Evolutionary conservation across 2,329 filamentous ascomycete species (phyloP).

Genomic region (Keithomyces neogunnii): DNA sequence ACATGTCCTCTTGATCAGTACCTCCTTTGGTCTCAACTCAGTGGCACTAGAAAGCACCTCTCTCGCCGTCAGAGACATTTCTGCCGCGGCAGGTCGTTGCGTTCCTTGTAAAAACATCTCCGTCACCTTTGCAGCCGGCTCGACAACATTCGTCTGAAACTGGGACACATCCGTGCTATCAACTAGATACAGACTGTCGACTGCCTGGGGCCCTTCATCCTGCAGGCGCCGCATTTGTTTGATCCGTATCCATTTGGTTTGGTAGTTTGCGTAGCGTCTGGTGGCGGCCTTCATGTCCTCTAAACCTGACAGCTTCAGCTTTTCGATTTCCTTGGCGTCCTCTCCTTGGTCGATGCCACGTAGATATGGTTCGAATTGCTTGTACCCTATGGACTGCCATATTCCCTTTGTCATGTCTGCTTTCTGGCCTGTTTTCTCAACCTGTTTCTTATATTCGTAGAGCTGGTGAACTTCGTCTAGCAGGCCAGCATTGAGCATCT

Average conservation of each 20-base stretch:
- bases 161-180: constrained; percentile 63
- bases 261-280: constrained; percentile 77
- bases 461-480: constrained; percentile 40
- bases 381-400: constrained; percentile 95
- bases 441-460: constrained; percentile 29
- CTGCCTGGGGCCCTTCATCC: constrained; percentile 39
- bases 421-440: constrained; percentile 33
- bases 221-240: constrained; percentile 67
- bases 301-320: constrained; percentile 50
- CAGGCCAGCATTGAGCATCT: constrained; percentile 61
- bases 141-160: constrained; percentile 57
- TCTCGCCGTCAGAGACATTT: constrained; percentile 38
- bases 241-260: constrained; percentile 77
- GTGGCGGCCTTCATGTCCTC: constrained; percentile 77
- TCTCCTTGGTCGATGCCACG: constrained; percentile 28
- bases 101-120: constrained; percentile 52
- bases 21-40: constrained; percentile 40
- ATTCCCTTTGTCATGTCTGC: constrained; percentile 76
- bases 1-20: constrained; percentile 54
- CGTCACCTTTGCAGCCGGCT: constrained; percentile 55
- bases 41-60: constrained; percentile 46
- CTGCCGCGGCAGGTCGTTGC: constrained; percentile 40
- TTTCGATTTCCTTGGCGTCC: constrained; percentile 34
- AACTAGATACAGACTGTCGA: constrained; percentile 63
- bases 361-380: constrained; percentile 74